These are phyloP conservation scores for Populus simonii DNA, from an alignment of 345 rosid species.

Conservation along the genomic window DNA sequence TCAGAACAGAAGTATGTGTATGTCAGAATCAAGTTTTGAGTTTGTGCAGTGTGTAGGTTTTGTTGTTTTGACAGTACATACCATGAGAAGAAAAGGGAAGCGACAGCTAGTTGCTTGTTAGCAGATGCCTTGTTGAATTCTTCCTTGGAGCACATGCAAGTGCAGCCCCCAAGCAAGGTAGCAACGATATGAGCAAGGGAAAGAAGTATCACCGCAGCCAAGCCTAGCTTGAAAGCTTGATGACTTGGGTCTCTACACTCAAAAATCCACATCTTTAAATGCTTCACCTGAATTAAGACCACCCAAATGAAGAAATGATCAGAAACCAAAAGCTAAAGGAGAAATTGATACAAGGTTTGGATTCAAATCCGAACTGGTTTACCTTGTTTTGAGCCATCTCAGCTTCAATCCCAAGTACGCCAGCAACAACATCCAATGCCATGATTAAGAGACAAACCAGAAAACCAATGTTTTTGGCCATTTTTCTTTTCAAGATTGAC, in stretches of 20 bases:
- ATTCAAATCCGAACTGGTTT: neutral
- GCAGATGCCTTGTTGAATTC: conserved; percentile 49
- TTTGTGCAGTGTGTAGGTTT: neutral
- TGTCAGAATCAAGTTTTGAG: neutral
- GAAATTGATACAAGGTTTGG: too few relatives aligned
- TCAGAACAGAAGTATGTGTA: neutral
- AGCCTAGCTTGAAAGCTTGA: conserved; percentile 66
- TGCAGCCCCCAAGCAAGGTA: conserved; percentile 68
- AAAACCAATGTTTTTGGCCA: conserved; percentile 36
- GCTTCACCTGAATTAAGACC: conserved; percentile 48
- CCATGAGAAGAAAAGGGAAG: conserved; percentile 85
- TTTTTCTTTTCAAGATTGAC: neutral
- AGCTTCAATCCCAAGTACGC: conserved; percentile 58
- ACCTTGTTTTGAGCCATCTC: conserved; percentile 56
- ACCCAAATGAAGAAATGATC: neutral
- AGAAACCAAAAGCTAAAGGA: neutral
- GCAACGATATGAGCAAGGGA: conserved; percentile 59
- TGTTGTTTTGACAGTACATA: conserved; percentile 12
- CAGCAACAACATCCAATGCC: conserved; percentile 53
- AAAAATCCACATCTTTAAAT: conserved; percentile 62
- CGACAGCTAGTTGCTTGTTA: conserved; percentile 69
- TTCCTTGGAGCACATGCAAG: conserved; percentile 54
- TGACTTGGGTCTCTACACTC: conserved; percentile 80
- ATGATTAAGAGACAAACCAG: conserved; percentile 48
- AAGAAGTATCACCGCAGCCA: conserved; percentile 66